These are phyloP conservation scores for Kurtzmaniella quercitrusa DNA, from an alignment of 1,139 yeast genomes.

Conservation along the genomic window DNA sequence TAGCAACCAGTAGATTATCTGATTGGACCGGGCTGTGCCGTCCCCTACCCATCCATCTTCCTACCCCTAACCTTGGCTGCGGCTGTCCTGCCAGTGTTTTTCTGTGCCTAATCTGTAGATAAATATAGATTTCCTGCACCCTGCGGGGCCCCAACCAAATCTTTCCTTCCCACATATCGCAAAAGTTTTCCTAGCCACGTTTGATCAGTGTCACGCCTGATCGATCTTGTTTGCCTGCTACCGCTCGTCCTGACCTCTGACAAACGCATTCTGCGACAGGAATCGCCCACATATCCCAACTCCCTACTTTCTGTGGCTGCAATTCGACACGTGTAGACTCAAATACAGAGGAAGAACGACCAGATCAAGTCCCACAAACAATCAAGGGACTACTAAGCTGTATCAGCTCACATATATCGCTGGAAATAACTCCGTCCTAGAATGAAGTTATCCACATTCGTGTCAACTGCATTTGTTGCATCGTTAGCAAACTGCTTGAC, in stretches of 20 bases:
- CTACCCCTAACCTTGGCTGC: neutral
- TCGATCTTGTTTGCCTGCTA: neutral
- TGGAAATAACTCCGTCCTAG: too few species aligned
- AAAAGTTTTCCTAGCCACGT: neutral
- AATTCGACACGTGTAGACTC: too few species aligned
- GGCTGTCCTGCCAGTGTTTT: neutral
- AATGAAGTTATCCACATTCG: slow-evolving; percentile 2
- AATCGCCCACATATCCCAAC: too few species aligned
- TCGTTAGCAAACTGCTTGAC: slow-evolving; percentile 13
- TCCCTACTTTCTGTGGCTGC: too few species aligned
- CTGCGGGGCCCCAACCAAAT: neutral
- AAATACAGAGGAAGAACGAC: too few species aligned
- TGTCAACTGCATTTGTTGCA: slow-evolving; percentile 7
- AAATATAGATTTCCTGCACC: neutral
- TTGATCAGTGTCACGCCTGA: neutral
- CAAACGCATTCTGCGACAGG: neutral
- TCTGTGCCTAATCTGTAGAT: neutral
- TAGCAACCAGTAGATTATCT: too few species aligned
- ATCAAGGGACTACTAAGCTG: too few species aligned
- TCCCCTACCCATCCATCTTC: too few species aligned
- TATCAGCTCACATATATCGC: too few species aligned
- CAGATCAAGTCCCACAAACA: too few species aligned
- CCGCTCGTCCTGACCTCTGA: neutral
- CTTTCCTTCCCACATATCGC: neutral
- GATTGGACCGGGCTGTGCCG: too few species aligned